Evolutionary conservation across 176 grass and related monocot genomes (phyloP).

Genomic region (Musa itinerans): DNA sequence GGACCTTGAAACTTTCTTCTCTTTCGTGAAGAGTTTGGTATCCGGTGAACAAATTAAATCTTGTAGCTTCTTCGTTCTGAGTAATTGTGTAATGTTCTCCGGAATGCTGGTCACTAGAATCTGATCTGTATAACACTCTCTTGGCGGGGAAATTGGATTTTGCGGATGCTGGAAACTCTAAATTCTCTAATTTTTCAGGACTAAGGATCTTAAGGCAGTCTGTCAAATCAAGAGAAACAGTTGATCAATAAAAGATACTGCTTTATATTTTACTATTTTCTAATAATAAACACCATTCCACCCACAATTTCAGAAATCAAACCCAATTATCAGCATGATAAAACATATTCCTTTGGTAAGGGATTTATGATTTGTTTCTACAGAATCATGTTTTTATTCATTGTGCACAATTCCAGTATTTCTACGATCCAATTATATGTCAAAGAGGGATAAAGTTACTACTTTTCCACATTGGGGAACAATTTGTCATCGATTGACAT

Average conservation of each 20-base stretch:
- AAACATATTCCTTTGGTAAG: too few relatives aligned
- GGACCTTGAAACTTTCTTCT: slow-evolving; percentile 96
- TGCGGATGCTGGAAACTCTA: slow-evolving; percentile 46
- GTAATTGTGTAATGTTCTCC: slow-evolving; percentile 23
- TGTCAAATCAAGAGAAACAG: slow-evolving; percentile 39
- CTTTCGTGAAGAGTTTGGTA: slow-evolving; percentile 66
- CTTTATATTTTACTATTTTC: not conserved
- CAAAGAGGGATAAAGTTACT: not conserved
- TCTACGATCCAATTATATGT: not conserved
- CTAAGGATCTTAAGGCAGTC: slow-evolving; percentile 62
- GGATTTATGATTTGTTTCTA: too few relatives aligned
- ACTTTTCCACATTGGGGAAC: not conserved
- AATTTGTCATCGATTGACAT: too few relatives aligned
- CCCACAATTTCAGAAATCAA: too few relatives aligned
- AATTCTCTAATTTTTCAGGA: slow-evolving; percentile 40
- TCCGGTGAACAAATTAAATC: slow-evolving; percentile 80
- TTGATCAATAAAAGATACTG: slow-evolving; percentile 13
- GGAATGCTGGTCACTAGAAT: slow-evolving; percentile 20
- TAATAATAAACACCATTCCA: slow-evolving; percentile 5
- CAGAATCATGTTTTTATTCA: too few relatives aligned
- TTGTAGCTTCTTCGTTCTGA: slow-evolving; percentile 19
- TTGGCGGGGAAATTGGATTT: slow-evolving; percentile 29
- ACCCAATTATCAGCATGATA: not conserved
- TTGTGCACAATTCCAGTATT: not conserved
- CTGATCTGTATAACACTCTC: slow-evolving; percentile 47